A percentile compares a stretch with the other conserved stretches of the same genome.
Evolutionary conservation across 768 basidiomycete genomes (phyloP).

Genomic region (Tephrocybe rancida): DNA sequence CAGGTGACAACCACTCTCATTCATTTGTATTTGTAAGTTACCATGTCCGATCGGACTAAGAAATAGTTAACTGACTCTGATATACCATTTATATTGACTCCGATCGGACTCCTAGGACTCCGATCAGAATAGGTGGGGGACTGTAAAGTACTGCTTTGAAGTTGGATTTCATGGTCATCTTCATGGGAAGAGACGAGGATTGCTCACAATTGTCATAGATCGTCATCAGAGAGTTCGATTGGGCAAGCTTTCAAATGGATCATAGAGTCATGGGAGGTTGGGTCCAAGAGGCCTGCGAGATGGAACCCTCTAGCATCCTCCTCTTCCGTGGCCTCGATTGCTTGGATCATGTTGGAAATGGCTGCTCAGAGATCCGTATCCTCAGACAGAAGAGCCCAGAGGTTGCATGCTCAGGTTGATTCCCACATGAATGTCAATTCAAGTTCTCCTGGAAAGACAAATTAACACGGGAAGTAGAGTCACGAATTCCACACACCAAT

Average conservation of each 20-base stretch:
- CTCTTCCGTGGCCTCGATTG: constrained; percentile 2
- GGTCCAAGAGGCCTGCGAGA: constrained; percentile 10
- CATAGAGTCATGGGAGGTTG: background rate
- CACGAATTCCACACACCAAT: no score
- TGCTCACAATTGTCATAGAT: no score
- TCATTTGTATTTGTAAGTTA: no score
- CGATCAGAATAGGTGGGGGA: no score
- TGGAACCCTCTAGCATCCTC: constrained; percentile 14
- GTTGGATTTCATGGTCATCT: background rate
- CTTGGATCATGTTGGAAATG: constrained; percentile 3
- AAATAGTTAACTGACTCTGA: no score
- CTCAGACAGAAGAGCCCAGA: constrained; percentile 11
- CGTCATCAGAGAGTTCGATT: background rate
- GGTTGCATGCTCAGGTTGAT: constrained; percentile 9
- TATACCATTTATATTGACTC: no score
- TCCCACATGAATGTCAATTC: constrained; percentile 12
- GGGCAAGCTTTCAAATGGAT: constrained; percentile 4
- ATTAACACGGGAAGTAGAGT: background rate
- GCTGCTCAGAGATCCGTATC: constrained; percentile 1
- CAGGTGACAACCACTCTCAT: no score
- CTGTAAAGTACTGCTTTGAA: no score
- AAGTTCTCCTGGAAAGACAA: constrained; percentile 8
- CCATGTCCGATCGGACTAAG: no score
- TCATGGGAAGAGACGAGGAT: no score
- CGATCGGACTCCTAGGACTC: no score